Evolutionary conservation across 768 basidiomycete species (phyloP), one percentile per base, ranked within the genome.

Genomic region (Podaxis rugospora): DNA sequence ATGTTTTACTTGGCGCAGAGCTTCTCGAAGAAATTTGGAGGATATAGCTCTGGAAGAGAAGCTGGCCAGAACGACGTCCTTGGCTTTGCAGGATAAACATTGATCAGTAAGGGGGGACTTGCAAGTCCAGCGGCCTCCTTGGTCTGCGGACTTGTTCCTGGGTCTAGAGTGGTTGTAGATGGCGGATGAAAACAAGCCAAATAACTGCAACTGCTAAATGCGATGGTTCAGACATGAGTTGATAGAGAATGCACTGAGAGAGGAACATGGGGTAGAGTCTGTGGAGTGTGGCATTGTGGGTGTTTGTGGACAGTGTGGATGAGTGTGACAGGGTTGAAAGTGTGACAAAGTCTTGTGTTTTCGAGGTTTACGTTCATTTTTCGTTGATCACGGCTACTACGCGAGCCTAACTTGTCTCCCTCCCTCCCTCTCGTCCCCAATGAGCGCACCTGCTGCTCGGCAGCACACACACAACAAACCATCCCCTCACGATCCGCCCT

Each of bases 1-100:
- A 57, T 73, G 76, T 67, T 85, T 86, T 64, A 93, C 78, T 64
- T 80, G 77, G 64, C 84, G 78, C 58, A 95, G 71, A 2, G 88
- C 89, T 9, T 80, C 81, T 55, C 76, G 77, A 49, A 95, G 74
- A 66, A 86, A 44, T 25, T 42, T 42, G 39, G 28, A 23, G 36
- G 54, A 55, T 13, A 49, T 14, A 39, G 35, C 25, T 9, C 42
- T n/a, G 27, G 42, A 47, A 18, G 27, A 35, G 44, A 57, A 57
- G 42, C 55, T 32, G 10, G 32, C 55, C 23, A 37, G 55, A 28
- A n/a, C 42, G 6, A 57, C 2, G 44, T 7, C 39, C 21, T 39
- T 32, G 42, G 25, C 21, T 27, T 14, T 37, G 18, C 42, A 54
- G 9, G 13, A 28, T 46, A 21, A 36, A 25, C 13, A 44, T 47